Conservation (phyloP, 2,329 filamentous ascomycete genomes). For the Mycocentrospora acerina region DNA sequence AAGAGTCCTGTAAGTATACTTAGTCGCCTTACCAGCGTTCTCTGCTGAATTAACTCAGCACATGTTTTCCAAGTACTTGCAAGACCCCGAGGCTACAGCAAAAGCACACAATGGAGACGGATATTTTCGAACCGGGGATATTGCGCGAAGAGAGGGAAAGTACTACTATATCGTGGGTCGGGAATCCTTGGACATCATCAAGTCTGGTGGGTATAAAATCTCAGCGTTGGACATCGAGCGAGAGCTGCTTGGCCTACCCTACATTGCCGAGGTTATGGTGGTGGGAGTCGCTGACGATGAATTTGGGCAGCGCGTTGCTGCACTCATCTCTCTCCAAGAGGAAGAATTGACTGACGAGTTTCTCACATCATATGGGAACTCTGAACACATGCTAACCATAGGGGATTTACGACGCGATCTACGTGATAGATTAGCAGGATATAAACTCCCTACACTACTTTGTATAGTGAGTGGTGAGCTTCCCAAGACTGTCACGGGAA, state of each 20-base stretch:
- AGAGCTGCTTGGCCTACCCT: conserved; percentile 52
- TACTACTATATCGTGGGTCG: conserved; percentile 57
- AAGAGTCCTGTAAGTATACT: conserved; percentile 33
- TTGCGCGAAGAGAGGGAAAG: conserved; percentile 42
- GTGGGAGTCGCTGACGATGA: conserved; percentile 57
- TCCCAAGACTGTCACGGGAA: conserved; percentile 52
- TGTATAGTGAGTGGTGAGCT: conserved; percentile 48
- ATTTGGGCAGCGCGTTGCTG: conserved; percentile 58
- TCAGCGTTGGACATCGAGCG: conserved; percentile 58
- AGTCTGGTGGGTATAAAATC: conserved; percentile 59
- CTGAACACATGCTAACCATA: conserved; percentile 37
- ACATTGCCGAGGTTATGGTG: conserved; percentile 55
- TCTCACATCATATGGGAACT: conserved; percentile 15
- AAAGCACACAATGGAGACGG: conserved; percentile 51
- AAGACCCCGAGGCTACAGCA: conserved; percentile 48
- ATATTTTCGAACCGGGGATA: conserved; percentile 54
- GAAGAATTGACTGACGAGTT: conserved; percentile 28
- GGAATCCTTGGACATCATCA: conserved; percentile 57
- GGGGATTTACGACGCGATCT: conserved; percentile 48
- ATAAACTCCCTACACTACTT: conserved; percentile 53
- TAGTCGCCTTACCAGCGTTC: not conserved
- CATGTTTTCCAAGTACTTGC: conserved; percentile 46
- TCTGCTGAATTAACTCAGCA: conserved; percentile 20
- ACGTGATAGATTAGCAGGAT: conserved; percentile 47
- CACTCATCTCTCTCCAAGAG: conserved; percentile 49